Base-by-base conservation (phyloP, 768 basidiomycete genomes). In the Russula dissimulans region DNA sequence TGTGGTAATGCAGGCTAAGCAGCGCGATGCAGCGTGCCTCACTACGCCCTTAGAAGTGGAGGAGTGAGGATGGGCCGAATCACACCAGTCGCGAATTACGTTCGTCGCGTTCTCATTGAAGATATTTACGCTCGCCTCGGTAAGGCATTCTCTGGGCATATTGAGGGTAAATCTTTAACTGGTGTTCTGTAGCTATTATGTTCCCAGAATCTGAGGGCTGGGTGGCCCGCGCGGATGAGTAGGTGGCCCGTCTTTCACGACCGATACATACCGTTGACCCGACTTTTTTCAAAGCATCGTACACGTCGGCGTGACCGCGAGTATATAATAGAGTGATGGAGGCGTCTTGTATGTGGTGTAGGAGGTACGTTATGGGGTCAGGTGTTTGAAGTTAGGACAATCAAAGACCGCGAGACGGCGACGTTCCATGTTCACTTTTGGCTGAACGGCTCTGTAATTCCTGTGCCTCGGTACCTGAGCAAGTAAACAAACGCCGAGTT, bases 191-290 rank as follows among this genome's bases (percentile, higher is more conserved):
- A 81, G 81, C 75, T 2, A 79, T 77, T 0, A 81, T 84, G 77
- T 84, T 85, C 72, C 84, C 83, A 0, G 82, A 83, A 61, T 82
- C 81, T 0, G 81, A 71, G 1, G 81, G 80, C 60, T 84, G 82
- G 82, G 61, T 78, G 6, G 78, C 78, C 0, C 75, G 77, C n/a
- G 78, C 78, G 2, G 83, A 85, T 59, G 80, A 83, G 80, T 82
- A 68, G 42, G 64, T 18, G 3, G 36, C 18, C 10, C 44, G 8
- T 38, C n/a, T 22, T 47, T 44, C 7, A 6, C 15, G 5, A 39
- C 14, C 7, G 43, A 52, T 17, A n/a, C 29, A 5, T 44, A n/a
- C 51, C 29, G 14, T 57, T 52, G n/a, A 41, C 36, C 31, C 17
- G 11, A 38, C n/a, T 5, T 7, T 9, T 26, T 45, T 17, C 36